phyloP scores from a whole-genome alignment of 495 filamentous ascomycete species.

The Aspergillus biplanus region DNA sequence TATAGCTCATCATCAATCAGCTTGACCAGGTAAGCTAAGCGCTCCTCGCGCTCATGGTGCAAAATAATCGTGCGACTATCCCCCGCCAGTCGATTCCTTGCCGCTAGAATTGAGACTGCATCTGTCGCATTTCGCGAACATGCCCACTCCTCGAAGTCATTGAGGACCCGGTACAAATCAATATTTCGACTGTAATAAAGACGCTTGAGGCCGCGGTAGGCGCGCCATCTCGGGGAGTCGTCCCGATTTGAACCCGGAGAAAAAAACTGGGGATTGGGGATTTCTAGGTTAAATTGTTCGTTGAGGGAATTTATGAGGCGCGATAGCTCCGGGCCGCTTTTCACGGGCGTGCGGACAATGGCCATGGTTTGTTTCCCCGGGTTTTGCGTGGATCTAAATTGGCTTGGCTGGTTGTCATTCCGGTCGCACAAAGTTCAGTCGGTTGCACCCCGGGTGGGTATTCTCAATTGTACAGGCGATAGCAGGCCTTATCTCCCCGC shows the following conservation, averaged over 20 bases:
- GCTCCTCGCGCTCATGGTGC: slow-evolving; percentile 23
- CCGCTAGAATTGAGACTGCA: slow-evolving; percentile 1
- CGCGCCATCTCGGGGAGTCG: slow-evolving; percentile 17
- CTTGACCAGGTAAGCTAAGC: slow-evolving; percentile 30
- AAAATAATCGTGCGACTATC: slow-evolving; percentile 13
- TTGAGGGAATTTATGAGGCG: slow-evolving; percentile 30
- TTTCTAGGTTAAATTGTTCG: slow-evolving; percentile 28
- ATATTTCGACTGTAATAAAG: slow-evolving; percentile 27
- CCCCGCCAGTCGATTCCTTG: not conserved
- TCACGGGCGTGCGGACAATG: slow-evolving; percentile 24
- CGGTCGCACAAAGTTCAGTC: not conserved
- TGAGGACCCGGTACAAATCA: slow-evolving; percentile 23
- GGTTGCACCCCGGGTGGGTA: too few species aligned
- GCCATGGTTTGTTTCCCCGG: slow-evolving; percentile 9
- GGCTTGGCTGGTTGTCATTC: not conserved
- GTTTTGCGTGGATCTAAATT: not conserved
- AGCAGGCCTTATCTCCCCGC: too few species aligned
- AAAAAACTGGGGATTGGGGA: slow-evolving; percentile 27
- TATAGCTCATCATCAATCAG: slow-evolving; percentile 37
- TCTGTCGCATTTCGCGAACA: slow-evolving; percentile 13
- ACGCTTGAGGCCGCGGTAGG: slow-evolving; percentile 20
- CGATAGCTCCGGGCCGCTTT: slow-evolving; percentile 23
- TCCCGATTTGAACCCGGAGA: slow-evolving; percentile 22
- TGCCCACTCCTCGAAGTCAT: slow-evolving; percentile 37
- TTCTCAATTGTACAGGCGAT: too few species aligned